A percentile compares a stretch with the other conserved stretches of the same genome.
phyloP scores from a whole-genome alignment of 148 eudicot species.

The Spergularia bocconei region DNA sequence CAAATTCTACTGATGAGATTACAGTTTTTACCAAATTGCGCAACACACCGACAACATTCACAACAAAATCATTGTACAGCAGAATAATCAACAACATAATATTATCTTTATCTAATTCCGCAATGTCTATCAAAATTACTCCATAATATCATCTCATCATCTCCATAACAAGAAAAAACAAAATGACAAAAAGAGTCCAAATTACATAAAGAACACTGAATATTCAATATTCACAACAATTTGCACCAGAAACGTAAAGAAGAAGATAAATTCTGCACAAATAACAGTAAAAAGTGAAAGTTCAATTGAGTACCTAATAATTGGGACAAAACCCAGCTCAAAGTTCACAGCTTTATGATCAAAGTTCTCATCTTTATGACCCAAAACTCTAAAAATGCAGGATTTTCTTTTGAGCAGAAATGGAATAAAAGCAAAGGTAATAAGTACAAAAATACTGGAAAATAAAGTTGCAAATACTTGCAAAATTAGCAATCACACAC shows the following conservation, averaged over 20 bases:
- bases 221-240: slow-evolving; percentile 10
- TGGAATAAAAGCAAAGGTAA: background rate
- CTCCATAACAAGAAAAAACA: background rate
- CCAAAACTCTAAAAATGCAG: background rate
- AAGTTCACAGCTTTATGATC: background rate
- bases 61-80: background rate
- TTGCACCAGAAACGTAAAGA: slow-evolving; percentile 3
- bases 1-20: background rate
- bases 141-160: too few relatives aligned
- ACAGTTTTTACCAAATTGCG: background rate
- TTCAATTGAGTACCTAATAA: background rate
- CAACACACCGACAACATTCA: background rate
- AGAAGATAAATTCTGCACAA: background rate
- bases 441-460: background rate
- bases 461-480: background rate
- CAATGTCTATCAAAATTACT: too few relatives aligned
- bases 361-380: background rate
- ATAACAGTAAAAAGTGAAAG: background rate
- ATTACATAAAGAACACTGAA: background rate
- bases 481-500: background rate
- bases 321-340: slow-evolving; percentile 12
- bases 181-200: background rate
- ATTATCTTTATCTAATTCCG: too few relatives aligned
- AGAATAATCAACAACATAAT: background rate
- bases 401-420: background rate